Evolutionary conservation across 2,329 filamentous ascomycete species (phyloP).

Genomic region (Penicillium sp.): DNA sequence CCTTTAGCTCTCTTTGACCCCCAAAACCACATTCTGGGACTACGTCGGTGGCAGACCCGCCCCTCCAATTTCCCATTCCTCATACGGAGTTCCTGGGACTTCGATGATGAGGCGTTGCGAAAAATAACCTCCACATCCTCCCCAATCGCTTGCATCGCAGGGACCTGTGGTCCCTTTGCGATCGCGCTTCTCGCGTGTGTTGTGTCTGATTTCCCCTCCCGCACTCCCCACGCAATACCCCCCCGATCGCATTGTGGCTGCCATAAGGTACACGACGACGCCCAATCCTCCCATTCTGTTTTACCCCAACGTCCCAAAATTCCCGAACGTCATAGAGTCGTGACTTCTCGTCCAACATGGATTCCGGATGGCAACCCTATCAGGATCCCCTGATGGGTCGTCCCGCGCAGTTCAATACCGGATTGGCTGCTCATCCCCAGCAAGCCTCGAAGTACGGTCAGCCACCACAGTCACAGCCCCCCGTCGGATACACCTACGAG

Average conservation of each 20-base stretch:
- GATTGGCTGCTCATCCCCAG: slow-evolving; percentile 50
- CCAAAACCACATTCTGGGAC: background rate
- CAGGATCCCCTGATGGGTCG: slow-evolving; percentile 60
- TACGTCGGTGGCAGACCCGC: background rate
- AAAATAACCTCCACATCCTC: slow-evolving; percentile 13
- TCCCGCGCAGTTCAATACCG: slow-evolving; percentile 65
- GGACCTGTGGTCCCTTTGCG: slow-evolving; percentile 11
- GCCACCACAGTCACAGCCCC: slow-evolving; percentile 50
- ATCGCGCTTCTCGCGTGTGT: slow-evolving; percentile 31
- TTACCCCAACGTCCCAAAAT: background rate
- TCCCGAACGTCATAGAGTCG: background rate
- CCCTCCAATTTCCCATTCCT: background rate
- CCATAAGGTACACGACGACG: slow-evolving; percentile 21
- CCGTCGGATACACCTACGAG: slow-evolving; percentile 66
- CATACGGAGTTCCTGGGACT: background rate
- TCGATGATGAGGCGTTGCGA: slow-evolving; percentile 27
- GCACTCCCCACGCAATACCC: slow-evolving; percentile 22
- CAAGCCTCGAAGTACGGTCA: slow-evolving; percentile 52
- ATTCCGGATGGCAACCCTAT: slow-evolving; percentile 67
- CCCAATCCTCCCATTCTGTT: slow-evolving; percentile 13
- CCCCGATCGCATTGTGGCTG: slow-evolving; percentile 32
- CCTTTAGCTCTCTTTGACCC: background rate
- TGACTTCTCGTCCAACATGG: slow-evolving; percentile 37
- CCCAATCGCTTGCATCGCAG: slow-evolving; percentile 17
- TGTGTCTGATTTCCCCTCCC: slow-evolving; percentile 25